These are phyloP conservation scores for Combretum micranthum DNA, from an alignment of 345 rosid genomes.

Conservation along the genomic window DNA sequence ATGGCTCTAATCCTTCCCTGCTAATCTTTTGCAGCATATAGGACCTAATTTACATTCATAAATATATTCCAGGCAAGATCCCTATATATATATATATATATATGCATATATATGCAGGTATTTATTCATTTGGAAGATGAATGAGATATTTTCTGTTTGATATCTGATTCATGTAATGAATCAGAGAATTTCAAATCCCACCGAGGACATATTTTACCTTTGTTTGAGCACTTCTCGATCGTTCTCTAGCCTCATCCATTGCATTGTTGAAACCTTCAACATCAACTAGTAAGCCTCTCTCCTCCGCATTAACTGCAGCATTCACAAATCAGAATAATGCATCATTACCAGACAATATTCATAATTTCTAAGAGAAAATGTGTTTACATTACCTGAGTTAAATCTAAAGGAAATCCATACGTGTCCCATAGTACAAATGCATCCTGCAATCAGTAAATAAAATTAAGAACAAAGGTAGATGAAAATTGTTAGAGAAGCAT, in stretches of 20 bases:
- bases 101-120: too few species aligned
- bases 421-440: constrained; percentile 97
- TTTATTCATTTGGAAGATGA: too few species aligned
- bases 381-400: constrained; percentile 63
- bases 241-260: constrained; percentile 90
- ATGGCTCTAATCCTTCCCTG: too few species aligned
- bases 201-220: constrained; percentile 34
- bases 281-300: constrained; percentile 80
- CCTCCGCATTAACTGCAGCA: constrained; percentile 81
- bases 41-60: too few species aligned
- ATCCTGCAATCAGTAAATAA: constrained; percentile 46
- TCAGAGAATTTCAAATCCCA: too few species aligned
- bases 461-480: not conserved
- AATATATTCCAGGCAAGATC: too few species aligned
- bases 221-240: constrained; percentile 85
- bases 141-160: too few species aligned
- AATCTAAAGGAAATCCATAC: constrained; percentile 91
- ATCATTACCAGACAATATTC: not conserved
- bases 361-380: constrained; percentile 4
- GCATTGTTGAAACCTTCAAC: constrained; percentile 69
- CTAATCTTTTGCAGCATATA: too few species aligned
- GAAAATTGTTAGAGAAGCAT: too few species aligned
- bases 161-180: too few species aligned
- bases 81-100: too few species aligned
- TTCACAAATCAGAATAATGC: constrained; percentile 10